Evolutionary conservation across 2,329 filamentous ascomycete species (phyloP).

Genomic region (Purpureocillium lavendulum): DNA sequence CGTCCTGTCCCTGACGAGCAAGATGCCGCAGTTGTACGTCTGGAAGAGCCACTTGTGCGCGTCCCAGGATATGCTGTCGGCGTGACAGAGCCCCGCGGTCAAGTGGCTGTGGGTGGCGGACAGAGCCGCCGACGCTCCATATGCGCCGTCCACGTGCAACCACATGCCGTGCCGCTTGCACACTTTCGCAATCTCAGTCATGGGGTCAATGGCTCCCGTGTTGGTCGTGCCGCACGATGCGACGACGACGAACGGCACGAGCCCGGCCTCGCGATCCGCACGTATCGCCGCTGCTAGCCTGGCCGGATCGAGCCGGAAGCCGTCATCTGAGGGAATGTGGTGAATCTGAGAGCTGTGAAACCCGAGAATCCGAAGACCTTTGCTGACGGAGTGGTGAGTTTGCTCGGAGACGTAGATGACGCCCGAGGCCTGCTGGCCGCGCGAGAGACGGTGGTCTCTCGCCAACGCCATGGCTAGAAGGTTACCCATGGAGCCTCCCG

Average conservation of each 20-base stretch:
- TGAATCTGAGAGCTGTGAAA: conserved; percentile 7
- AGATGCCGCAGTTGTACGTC: conserved; percentile 14
- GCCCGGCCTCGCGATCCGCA: conserved; percentile 4
- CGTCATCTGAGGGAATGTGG: conserved; percentile 3
- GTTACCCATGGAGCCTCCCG: conserved; percentile 17
- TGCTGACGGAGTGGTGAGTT: conserved; percentile 11
- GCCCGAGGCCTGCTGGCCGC: conserved; percentile 4
- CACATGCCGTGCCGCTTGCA: conserved; percentile 8
- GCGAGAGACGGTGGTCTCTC: conserved; percentile 9
- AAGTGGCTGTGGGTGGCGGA: conserved; percentile 7
- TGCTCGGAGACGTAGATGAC: conserved; percentile 11
- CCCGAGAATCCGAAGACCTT: conserved; percentile 7
- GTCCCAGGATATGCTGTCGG: conserved; percentile 17
- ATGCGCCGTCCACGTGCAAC: conserved; percentile 16
- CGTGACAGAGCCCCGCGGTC: conserved; percentile 8
- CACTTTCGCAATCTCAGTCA: conserved; percentile 6
- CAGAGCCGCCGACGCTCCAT: conserved; percentile 13
- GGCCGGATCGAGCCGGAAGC: conserved; percentile 3
- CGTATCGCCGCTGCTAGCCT: conserved; percentile 4
- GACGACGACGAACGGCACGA: conserved; percentile 9
- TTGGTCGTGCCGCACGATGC: conserved; percentile 10
- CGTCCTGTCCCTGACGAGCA: conserved; percentile 11
- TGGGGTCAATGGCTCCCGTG: conserved; percentile 8
- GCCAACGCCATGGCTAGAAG: conserved; percentile 13
- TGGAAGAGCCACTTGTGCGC: conserved; percentile 20